Evolutionary conservation across 169 alveolate genomes (phyloP).

Genomic region (Blepharisma undulans): DNA sequence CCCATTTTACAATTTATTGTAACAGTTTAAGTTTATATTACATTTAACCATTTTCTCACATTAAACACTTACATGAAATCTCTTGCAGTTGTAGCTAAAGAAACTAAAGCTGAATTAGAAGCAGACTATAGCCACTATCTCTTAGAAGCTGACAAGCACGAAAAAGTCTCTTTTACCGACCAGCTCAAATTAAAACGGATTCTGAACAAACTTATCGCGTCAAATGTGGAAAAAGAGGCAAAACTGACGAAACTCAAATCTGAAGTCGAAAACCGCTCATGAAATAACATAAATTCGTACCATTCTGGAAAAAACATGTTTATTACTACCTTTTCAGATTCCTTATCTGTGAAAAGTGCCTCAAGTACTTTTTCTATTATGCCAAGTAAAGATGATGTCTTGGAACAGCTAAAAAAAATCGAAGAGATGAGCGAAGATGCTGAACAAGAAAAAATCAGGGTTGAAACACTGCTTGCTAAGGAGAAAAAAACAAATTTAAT

Average conservation of each 20-base stretch:
- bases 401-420: neutral
- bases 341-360: neutral
- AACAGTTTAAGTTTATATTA: neutral
- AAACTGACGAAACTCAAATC: neutral
- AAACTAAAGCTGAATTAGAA: neutral
- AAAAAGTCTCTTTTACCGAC: neutral
- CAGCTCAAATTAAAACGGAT: neutral
- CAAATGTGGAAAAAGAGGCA: neutral
- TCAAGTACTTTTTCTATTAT: neutral
- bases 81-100: neutral
- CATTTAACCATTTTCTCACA: neutral
- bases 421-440: neutral
- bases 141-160: neutral
- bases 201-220: neutral
- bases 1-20: neutral
- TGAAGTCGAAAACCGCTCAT: neutral
- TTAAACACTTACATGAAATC: neutral
- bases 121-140: neutral
- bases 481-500: neutral
- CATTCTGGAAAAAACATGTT: neutral
- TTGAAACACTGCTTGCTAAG: neutral
- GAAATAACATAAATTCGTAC: neutral
- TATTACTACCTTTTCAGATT: neutral
- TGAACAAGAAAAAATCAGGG: neutral
- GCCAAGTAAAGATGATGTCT: neutral